Conservation (phyloP, 2,329 filamentous ascomycete species). For the Purpureocillium lavendulum region DNA sequence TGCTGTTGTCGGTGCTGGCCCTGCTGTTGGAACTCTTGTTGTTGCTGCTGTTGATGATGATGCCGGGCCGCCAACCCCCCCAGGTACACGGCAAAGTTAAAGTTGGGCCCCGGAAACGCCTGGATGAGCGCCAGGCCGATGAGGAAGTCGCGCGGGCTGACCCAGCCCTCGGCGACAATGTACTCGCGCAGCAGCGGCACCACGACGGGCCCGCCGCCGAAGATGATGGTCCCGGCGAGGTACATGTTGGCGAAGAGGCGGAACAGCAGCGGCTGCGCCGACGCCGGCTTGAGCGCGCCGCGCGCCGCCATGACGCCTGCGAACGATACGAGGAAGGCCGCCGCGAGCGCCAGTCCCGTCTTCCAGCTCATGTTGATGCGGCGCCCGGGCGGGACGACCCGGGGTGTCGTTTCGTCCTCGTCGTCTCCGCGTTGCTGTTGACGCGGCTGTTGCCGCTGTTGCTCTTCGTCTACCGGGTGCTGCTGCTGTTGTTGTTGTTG, state of each 20-base stretch:
- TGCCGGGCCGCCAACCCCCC: constrained; percentile 36
- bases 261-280: constrained; percentile 36
- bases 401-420: constrained; percentile 12
- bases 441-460: too few species aligned
- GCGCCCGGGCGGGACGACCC: too few species aligned
- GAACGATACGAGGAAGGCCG: constrained; percentile 47
- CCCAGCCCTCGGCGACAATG: constrained; percentile 62
- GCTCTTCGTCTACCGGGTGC: too few species aligned
- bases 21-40: too few species aligned
- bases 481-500: too few species aligned
- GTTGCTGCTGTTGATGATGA: constrained; percentile 17
- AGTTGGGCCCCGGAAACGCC: constrained; percentile 48
- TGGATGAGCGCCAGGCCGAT: constrained; percentile 66
- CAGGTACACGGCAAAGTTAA: constrained; percentile 49
- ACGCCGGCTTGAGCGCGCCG: constrained; percentile 22
- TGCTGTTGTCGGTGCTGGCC: too few species aligned
- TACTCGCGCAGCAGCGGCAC: constrained; percentile 55
- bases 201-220: constrained; percentile 57
- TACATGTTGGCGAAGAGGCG: constrained; percentile 65
- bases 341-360: constrained; percentile 31
- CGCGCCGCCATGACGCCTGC: constrained; percentile 44
- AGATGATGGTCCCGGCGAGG: constrained; percentile 62
- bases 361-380: constrained; percentile 32
- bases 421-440: constrained; percentile 9
- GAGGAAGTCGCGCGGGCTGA: constrained; percentile 61